Base-by-base conservation (phyloP, 352 stramenopile genomes). In the Stephanocyclus meneghinianus region DNA sequence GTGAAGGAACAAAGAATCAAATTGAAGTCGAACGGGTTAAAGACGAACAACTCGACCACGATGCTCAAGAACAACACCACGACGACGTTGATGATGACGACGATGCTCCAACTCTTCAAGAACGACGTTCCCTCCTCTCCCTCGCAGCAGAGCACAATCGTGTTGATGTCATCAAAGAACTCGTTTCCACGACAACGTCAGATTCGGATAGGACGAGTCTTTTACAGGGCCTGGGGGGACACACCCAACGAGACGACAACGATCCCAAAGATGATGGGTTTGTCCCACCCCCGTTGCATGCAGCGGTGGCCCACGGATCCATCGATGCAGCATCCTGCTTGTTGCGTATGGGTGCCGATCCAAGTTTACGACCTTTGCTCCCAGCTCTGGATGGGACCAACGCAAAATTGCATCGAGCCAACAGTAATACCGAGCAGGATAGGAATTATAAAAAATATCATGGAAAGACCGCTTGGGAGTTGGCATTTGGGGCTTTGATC, bases 101-200 rank as follows among this genome's bases (percentile, higher is more conserved):
- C 11, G 48, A 71, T 18, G 79, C 66, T 35, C 71, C 72, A n/a
- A 85, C 87, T 2, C 55, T 90, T n/a, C 70, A 75, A 57, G 88
- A 93, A 60, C 83, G 91, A 69, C 86, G 84, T 48, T 90, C 85
- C 18, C 73, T 93, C 1, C 60, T 93, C 0, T 69, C 83, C 16
- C 71, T 93, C 1, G 88, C 88, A 8, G 86, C 85, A 1, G 86
- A 93, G 76, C 86, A 93, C 65, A 87, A 93, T 82, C 79, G 88
- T n/a, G 87, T 92, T 1, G 88, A 93, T 72, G 90, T 93, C 71
- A 73, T 93, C 9, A 84, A 93, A 51, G 67, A 80, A 30, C 76
- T 93, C 2, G 45, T 93, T 5, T 55, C 40, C 8, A 63, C 61
- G 40, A 64, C 59, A 29, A 13, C n/a, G 0, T 71, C 30, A 9